Evolutionary conservation across 768 basidiomycete genomes (phyloP), one percentile per base, ranked within the genome.

Genomic region (Lactifluus hygrophoroides): DNA sequence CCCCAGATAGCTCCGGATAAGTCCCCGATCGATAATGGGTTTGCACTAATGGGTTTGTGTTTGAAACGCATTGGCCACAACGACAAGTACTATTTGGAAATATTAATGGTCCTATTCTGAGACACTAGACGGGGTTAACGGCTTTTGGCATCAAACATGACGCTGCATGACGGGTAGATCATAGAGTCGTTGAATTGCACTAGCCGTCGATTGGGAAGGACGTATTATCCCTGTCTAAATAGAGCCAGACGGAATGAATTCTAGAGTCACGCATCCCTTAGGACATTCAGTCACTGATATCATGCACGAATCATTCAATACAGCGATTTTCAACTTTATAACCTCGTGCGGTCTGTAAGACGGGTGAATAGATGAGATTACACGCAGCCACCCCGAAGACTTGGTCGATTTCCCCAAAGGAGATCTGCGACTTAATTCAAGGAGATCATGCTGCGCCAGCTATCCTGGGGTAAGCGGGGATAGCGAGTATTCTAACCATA

Each of bases 1-100:
- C 51, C 50, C 14, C n/a, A n/a, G n/a, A n/a, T n/a, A n/a, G n/a
- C n/a, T n/a, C n/a, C 27, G 28, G 37, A 46, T 47, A 40, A 38
- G 44, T 43, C 54, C 52, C 34, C 53, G 58, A 59, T 59, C 58
- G 58, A 59, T 59, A 54, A 49, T 48, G 51, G 46, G 46, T 38
- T n/a, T 27, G 42, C n/a, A 27, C 44, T n/a, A 28, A 48, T 40
- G 21, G 38, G 38, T 30, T 42, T 49, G 54, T 43, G 42, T 43
- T 43, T 43, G 42, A 43, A 40, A 48, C 47, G 21, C 46, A 32
- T 40, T 46, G 46, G 47, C 55, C 47, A 49, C 47, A 56, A 21
- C 37, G 46, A 40, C 30, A 37, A 42, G 35, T 38, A 17, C 34
- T 28, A 54, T 58, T 48, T 47, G 43, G 32, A 49, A 59, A 48